These are phyloP conservation scores for Xylariaceae sp. DNA, from an alignment of 2,329 filamentous ascomycete genomes.

Conservation along the genomic window DNA sequence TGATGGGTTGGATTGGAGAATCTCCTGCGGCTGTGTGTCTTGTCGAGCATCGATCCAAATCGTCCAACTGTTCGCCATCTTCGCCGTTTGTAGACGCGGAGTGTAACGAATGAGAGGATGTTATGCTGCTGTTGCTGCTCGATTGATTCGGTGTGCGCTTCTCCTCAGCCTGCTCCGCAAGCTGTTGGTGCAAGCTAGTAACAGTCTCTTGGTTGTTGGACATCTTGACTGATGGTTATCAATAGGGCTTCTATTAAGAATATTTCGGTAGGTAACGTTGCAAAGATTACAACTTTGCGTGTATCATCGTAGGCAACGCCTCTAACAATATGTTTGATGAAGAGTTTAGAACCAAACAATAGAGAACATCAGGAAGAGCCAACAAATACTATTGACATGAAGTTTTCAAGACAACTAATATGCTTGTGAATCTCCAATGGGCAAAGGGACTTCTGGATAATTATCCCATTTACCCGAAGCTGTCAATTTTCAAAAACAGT, in stretches of 20 bases:
- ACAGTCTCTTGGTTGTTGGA: too few species aligned
- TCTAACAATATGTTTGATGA: slow-evolving; percentile 7
- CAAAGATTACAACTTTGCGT: slow-evolving; percentile 2
- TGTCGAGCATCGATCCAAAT: slow-evolving; percentile 30
- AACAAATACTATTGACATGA: too few species aligned
- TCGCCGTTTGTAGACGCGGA: slow-evolving; percentile 5
- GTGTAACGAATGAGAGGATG: slow-evolving; percentile 3
- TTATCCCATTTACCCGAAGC: too few species aligned
- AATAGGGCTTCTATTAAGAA: slow-evolving; percentile 5
- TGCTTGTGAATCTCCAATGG: too few species aligned
- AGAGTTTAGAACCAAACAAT: not conserved
- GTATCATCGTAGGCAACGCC: slow-evolving; percentile 21
- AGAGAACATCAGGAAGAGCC: not conserved
- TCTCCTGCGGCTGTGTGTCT: slow-evolving; percentile 31
- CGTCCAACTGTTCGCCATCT: slow-evolving; percentile 1
- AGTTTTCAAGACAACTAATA: too few species aligned
- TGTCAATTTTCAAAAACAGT: too few species aligned
- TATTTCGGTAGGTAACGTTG: not conserved
- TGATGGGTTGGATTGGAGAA: slow-evolving; percentile 28
- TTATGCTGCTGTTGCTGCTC: slow-evolving; percentile 11
- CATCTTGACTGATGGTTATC: too few species aligned
- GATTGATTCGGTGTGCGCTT: not conserved
- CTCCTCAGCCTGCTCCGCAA: too few species aligned
- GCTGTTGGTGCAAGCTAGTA: too few species aligned
- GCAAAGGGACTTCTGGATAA: too few species aligned